These are phyloP conservation scores for Rhynchosporium agropyri DNA, from an alignment of 2,329 filamentous ascomycete species.

Conservation along the genomic window DNA sequence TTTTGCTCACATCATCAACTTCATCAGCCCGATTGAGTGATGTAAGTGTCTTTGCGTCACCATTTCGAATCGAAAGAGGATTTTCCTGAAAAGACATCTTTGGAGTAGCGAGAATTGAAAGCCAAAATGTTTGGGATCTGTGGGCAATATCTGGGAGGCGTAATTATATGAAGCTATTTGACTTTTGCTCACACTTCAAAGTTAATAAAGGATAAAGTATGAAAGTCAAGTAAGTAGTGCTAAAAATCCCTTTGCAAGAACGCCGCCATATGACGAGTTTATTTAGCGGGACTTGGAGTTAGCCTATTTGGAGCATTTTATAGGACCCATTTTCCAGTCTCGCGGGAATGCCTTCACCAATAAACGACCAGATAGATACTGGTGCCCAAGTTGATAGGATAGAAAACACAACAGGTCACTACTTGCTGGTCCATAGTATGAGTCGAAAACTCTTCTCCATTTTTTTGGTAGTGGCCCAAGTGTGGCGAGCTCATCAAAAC, in stretches of 20 bases:
- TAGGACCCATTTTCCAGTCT: neutral
- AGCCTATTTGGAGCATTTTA: neutral
- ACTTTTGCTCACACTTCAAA: too few relatives aligned
- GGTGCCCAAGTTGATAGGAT: too few relatives aligned
- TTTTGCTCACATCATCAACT: constrained; percentile 49
- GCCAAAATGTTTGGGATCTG: neutral
- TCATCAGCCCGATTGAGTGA: constrained; percentile 47
- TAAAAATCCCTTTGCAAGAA: constrained; percentile 4
- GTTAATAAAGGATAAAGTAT: too few relatives aligned
- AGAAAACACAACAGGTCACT: too few relatives aligned
- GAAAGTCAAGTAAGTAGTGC: neutral
- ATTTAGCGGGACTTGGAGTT: neutral
- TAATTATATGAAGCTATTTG: too few relatives aligned
- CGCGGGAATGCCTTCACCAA: neutral
- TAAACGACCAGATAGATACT: neutral
- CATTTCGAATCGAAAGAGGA: constrained; percentile 25
- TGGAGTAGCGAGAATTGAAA: constrained; percentile 12
- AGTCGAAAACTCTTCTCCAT: too few relatives aligned
- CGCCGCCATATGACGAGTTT: constrained; percentile 8
- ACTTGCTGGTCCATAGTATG: too few relatives aligned
- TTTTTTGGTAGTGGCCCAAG: too few relatives aligned
- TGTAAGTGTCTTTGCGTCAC: constrained; percentile 4
- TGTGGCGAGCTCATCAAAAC: neutral
- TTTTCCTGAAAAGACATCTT: constrained; percentile 32
- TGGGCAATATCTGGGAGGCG: too few relatives aligned